These are phyloP conservation scores for Coemansia sp. DNA, from an alignment of 192 early-diverging fungal genomes.

Conservation along the genomic window DNA sequence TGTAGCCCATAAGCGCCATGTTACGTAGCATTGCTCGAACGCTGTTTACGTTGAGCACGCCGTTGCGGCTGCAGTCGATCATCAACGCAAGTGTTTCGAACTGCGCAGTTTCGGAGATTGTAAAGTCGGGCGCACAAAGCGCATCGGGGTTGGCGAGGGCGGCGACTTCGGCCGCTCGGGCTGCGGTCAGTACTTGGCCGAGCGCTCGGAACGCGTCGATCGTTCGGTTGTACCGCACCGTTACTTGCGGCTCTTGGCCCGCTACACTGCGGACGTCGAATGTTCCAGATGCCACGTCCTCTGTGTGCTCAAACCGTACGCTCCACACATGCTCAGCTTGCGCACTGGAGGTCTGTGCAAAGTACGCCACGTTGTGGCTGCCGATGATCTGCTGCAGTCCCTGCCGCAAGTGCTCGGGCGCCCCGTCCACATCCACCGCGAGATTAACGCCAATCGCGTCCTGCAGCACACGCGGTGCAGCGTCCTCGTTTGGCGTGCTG, in stretches of 20 bases:
- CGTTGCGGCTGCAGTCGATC: constrained; percentile 85
- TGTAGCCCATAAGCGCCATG: constrained; percentile 83
- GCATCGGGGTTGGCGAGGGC: constrained; percentile 13
- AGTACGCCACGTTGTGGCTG: constrained; percentile 36
- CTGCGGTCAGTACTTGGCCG: constrained; percentile 61
- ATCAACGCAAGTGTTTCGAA: constrained; percentile 74
- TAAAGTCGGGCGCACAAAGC: constrained; percentile 39
- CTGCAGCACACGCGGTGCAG: constrained; percentile 15
- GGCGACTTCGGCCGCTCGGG: constrained; percentile 45
- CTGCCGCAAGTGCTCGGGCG: constrained; percentile 30
- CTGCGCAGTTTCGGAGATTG: constrained; percentile 60
- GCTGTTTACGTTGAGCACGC: constrained; percentile 61
- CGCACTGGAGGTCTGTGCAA: constrained; percentile 7
- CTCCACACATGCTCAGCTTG: constrained; percentile 16
- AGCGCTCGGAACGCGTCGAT: constrained; percentile 68
- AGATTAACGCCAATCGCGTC: constrained; percentile 36
- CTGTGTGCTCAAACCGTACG: constrained; percentile 30
- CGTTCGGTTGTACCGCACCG: constrained; percentile 27
- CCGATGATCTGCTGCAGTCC: constrained; percentile 34
- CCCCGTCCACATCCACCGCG: constrained; percentile 18
- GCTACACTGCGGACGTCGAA: constrained; percentile 15
- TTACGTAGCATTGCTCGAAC: constrained; percentile 68
- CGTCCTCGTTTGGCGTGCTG: constrained; percentile 21
- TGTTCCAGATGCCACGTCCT: constrained; percentile 11
- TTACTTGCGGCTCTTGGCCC: neutral